Percentiles rank a stretch among this genome's conserved stretches.
These are phyloP conservation scores for Cadophora sp. DNA, from an alignment of 2,329 filamentous ascomycete species.

Conservation along the genomic window DNA sequence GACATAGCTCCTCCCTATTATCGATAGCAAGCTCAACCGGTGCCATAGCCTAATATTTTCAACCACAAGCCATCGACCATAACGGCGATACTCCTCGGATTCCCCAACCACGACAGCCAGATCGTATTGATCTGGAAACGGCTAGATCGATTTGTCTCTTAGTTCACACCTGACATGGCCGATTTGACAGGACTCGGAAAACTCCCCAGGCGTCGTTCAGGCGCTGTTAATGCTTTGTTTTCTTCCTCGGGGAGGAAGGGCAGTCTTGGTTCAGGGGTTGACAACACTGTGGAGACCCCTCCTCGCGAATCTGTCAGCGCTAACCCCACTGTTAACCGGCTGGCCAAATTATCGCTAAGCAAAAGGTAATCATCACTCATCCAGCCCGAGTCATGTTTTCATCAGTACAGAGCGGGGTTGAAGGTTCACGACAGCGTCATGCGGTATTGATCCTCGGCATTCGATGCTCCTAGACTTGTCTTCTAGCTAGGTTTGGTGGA, in stretches of 20 bases:
- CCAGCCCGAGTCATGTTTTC: neutral
- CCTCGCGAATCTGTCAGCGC: neutral
- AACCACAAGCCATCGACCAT: neutral
- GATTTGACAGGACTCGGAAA: neutral
- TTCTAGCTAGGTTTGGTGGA: neutral
- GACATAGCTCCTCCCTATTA: neutral
- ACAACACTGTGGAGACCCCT: constrained; percentile 1
- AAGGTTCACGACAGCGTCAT: constrained; percentile 12
- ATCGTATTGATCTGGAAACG: neutral
- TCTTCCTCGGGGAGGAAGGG: constrained; percentile 1
- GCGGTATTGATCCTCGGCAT: neutral
- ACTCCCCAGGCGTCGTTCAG: neutral
- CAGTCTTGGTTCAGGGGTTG: neutral
- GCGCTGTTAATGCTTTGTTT: neutral
- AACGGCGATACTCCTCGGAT: neutral
- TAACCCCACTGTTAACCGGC: neutral
- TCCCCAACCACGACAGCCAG: neutral
- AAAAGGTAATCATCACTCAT: constrained; percentile 14
- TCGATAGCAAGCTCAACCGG: neutral
- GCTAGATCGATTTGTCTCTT: neutral
- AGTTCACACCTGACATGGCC: neutral
- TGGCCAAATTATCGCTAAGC: neutral
- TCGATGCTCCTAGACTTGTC: neutral
- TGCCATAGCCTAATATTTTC: neutral
- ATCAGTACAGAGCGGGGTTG: constrained; percentile 4